Percentiles rank a stretch among this genome's conserved stretches.
Evolutionary conservation across 2,329 filamentous ascomycete genomes (phyloP).

Genomic region (Leptographium galeiforme): DNA sequence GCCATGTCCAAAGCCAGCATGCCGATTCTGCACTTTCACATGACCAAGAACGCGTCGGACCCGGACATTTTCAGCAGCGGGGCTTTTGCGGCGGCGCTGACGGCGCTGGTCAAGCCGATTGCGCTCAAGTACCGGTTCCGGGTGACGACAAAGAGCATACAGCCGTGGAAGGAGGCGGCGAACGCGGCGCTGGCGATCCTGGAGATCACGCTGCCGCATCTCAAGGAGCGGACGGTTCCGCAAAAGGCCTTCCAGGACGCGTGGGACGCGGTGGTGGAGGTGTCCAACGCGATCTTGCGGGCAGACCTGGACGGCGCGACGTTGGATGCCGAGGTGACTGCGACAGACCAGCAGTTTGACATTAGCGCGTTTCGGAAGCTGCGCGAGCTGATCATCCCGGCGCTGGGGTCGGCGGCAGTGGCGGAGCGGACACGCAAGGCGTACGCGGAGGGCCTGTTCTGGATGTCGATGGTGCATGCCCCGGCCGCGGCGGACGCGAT

Average conservation of each 20-base stretch:
- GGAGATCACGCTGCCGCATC: conserved; percentile 47
- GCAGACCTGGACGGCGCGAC: conserved; percentile 42
- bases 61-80: conserved; percentile 57
- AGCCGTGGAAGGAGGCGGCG: conserved; percentile 72
- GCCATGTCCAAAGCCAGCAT: conserved; percentile 79
- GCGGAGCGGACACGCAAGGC: conserved; percentile 51
- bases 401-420: conserved; percentile 53
- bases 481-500: conserved; percentile 40
- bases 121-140: conserved; percentile 68
- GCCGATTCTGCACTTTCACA: conserved; percentile 48
- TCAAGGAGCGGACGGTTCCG: conserved; percentile 36
- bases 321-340: conserved; percentile 27
- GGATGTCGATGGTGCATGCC: conserved; percentile 66
- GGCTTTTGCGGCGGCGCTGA: conserved; percentile 51
- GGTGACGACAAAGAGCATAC: conserved; percentile 53
- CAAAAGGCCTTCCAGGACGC: conserved; percentile 37
- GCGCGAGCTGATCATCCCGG: conserved; percentile 57
- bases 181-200: conserved; percentile 56
- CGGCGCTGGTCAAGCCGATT: conserved; percentile 57
- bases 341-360: conserved; percentile 68
- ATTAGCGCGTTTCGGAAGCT: conserved; percentile 59
- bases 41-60: conserved; percentile 45
- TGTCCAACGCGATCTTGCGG: conserved; percentile 55
- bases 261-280: conserved; percentile 56
- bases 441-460: conserved; percentile 67